phyloP scores from a whole-genome alignment of 2,329 filamentous ascomycete species.

The Aspergillus brasiliensis region DNA sequence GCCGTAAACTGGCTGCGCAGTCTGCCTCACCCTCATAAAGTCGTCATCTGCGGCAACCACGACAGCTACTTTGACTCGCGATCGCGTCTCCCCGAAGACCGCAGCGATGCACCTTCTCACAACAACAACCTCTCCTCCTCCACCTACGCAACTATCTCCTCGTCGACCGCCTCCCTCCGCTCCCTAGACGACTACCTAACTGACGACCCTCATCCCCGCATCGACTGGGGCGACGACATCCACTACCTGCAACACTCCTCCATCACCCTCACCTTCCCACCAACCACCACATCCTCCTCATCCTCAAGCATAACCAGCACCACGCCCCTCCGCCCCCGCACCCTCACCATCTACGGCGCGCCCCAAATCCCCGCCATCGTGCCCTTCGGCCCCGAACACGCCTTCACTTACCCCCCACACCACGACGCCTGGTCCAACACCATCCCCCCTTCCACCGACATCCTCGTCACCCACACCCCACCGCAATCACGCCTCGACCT shows the following conservation, averaged over 20 bases:
- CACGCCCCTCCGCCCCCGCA: slow-evolving; percentile 58
- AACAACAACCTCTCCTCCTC: slow-evolving; percentile 35
- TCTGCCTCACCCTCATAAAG: slow-evolving; percentile 76
- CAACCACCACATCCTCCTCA: slow-evolving; percentile 46
- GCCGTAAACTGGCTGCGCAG: slow-evolving; percentile 79
- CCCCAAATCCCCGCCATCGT: slow-evolving; percentile 70
- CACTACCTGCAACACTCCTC: slow-evolving; percentile 74
- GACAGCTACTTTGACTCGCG: slow-evolving; percentile 79
- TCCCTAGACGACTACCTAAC: slow-evolving; percentile 39
- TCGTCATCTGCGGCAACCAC: slow-evolving; percentile 85
- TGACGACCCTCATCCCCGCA: slow-evolving; percentile 45
- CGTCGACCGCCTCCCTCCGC: slow-evolving; percentile 40
- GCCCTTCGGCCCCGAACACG: slow-evolving; percentile 71
- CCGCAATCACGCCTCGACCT: slow-evolving; percentile 69
- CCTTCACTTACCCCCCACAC: slow-evolving; percentile 71
- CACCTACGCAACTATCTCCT: slow-evolving; percentile 33
- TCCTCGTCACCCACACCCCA: slow-evolving; percentile 80
- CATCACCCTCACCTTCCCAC: slow-evolving; percentile 63
- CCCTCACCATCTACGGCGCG: slow-evolving; percentile 74
- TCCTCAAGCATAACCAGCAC: slow-evolving; percentile 46
- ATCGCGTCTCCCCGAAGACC: slow-evolving; percentile 61
- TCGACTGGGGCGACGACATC: slow-evolving; percentile 67
- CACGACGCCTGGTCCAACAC: slow-evolving; percentile 72
- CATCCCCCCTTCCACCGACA: slow-evolving; percentile 71
- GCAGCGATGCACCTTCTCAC: slow-evolving; percentile 33